phyloP scores from a whole-genome alignment of 768 basidiomycete genomes.

The Macrolepiota fuliginosa region DNA sequence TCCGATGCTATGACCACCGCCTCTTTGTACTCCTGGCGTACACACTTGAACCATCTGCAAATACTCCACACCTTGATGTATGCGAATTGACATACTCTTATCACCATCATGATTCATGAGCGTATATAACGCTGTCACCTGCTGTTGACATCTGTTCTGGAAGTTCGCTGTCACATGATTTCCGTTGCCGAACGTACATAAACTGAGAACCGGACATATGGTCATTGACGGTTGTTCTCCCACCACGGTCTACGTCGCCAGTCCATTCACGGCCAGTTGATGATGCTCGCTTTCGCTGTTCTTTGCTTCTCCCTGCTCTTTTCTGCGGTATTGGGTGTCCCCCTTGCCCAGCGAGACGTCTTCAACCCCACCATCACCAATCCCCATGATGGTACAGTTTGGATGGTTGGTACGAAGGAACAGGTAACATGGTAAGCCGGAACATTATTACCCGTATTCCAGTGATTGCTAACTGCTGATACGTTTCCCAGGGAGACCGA shows the following conservation, averaged over 20 bases:
- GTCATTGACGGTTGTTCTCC: slow-evolving; percentile 14
- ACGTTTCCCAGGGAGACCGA: slow-evolving; percentile 44
- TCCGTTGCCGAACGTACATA: slow-evolving; percentile 19
- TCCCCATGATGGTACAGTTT: slow-evolving; percentile 45
- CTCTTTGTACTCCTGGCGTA: background rate
- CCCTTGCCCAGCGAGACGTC: slow-evolving; percentile 40
- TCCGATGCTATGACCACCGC: background rate
- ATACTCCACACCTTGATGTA: background rate
- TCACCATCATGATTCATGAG: background rate
- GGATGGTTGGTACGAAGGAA: slow-evolving; percentile 45
- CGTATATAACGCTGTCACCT: slow-evolving; percentile 4
- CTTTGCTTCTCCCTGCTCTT: slow-evolving; percentile 29
- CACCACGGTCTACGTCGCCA: slow-evolving; percentile 19
- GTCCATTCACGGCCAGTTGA: slow-evolving; percentile 3
- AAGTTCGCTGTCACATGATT: slow-evolving; percentile 13
- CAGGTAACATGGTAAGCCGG: slow-evolving; percentile 52
- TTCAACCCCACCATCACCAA: slow-evolving; percentile 48
- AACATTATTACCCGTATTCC: background rate
- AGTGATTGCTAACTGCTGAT: background rate
- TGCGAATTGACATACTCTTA: slow-evolving; percentile 6
- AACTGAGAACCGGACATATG: slow-evolving; percentile 20
- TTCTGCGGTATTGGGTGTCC: slow-evolving; percentile 31
- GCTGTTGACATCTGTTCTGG: slow-evolving; percentile 3
- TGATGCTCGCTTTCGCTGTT: slow-evolving; percentile 26
- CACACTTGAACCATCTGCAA: background rate